Base-by-base conservation (phyloP, 768 basidiomycete species). In the Amanita rubescens region DNA sequence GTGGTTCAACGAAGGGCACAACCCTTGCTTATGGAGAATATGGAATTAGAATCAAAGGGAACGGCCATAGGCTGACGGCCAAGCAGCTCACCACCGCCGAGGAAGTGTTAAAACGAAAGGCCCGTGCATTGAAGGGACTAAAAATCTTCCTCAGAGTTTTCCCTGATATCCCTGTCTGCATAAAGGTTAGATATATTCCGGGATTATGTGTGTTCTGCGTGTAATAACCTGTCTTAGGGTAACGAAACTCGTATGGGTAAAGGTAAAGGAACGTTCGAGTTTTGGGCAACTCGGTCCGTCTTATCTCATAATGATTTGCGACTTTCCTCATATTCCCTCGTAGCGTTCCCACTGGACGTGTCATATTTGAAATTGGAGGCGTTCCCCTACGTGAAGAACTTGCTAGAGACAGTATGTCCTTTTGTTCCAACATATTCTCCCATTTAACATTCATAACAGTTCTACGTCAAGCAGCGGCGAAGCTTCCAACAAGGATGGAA, bases 231-330 rank as follows among this genome's bases (percentile, higher is more conserved):
- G 12, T 12, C 27, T 20, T 54, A 93, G 90, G 95, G 96, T 51
- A 98, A 96, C 61, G 94, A 98, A 69, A 94, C 93, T 5, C 88
- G 96, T 77, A 97, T 98, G 96, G 96, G 96, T 48, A 98, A 98
- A 71, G 96, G 96, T 55, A 99, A 99, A 69, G 96, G 96, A 43
- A 82, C 88, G 0, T 98, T 98, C 62, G 96, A 98, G 65, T 97
- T 78, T 66, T 99, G 96, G 96, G 91, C 94, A 24, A 90, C 88
- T 55, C 82, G 91, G 90, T 92, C 61, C 51, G 81, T 63, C 20
- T 56, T 55, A 5, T 49, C 33, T 49, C 7, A 51, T 11, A 12
- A 10, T 14, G 14, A 22, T 38, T 19, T 47, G 8, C n/a, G 45
- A 19, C 34, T 6, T 15, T 44, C n/a, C n/a, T n/a, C n/a, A n/a